Conservation (phyloP, 2,329 filamentous ascomycete genomes). For the Stagonosporopsis cucurbitacearum region DNA sequence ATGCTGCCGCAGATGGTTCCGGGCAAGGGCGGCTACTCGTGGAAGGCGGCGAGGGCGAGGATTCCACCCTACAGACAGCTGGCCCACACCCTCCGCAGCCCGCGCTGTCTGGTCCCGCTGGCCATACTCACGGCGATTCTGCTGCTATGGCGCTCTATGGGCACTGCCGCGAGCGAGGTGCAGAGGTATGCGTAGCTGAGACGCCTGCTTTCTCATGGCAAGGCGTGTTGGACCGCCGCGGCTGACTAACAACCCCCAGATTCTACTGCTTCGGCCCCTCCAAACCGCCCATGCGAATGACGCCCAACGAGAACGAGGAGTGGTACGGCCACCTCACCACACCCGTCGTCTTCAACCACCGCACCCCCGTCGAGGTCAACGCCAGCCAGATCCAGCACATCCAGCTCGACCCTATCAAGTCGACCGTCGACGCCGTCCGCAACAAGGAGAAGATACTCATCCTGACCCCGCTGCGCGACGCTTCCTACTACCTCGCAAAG, state of each 20-base stretch:
- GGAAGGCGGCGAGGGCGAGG: constrained; percentile 85
- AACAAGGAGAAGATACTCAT: constrained; percentile 91
- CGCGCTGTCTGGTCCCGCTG: constrained; percentile 77
- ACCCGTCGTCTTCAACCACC: constrained; percentile 95
- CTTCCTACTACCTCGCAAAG: constrained; percentile 78
- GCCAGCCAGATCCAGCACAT: constrained; percentile 77
- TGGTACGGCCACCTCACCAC: constrained; percentile 91
- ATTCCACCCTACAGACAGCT: constrained; percentile 77
- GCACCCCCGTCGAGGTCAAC: constrained; percentile 85
- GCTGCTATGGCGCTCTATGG: constrained; percentile 87
- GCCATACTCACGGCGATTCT: constrained; percentile 73
- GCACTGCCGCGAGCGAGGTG: constrained; percentile 81
- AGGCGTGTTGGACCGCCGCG: no score
- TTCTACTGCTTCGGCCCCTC: constrained; percentile 97
- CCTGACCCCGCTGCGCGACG: constrained; percentile 91
- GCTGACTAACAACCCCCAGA: constrained; percentile 58
- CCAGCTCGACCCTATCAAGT: constrained; percentile 83
- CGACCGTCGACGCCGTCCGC: constrained; percentile 75
- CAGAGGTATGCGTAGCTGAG: constrained; percentile 71
- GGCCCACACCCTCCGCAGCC: constrained; percentile 70
- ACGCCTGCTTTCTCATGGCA: no score
- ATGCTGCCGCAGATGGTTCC: constrained; percentile 84
- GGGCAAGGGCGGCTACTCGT: constrained; percentile 68
- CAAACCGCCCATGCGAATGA: constrained; percentile 96
- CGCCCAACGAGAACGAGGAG: constrained; percentile 83